Evolutionary conservation across 306 rosid genomes (phyloP).

Genomic region (Gillenia trifoliata): DNA sequence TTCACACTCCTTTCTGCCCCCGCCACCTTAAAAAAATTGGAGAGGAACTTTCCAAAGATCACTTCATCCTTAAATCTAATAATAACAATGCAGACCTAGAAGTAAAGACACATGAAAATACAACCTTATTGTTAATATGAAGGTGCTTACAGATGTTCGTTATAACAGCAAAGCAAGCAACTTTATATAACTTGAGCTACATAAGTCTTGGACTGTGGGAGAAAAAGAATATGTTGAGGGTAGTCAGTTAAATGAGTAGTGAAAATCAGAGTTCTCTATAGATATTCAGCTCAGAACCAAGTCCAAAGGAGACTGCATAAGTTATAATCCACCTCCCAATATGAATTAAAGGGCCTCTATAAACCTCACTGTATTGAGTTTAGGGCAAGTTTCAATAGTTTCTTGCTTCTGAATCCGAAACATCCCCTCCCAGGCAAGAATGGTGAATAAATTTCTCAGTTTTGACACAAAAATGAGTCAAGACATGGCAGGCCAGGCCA

Average conservation of each 20-base stretch:
- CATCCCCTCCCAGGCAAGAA: conserved; percentile 19
- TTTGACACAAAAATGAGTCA: conserved; percentile 11
- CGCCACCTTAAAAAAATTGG: too few species aligned
- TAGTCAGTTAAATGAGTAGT: conserved; percentile 8
- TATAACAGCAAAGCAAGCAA: conserved; percentile 1
- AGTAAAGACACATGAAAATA: not conserved
- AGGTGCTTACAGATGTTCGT: conserved; percentile 5
- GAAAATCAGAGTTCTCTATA: conserved; percentile 26
- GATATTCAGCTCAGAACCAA: conserved; percentile 30
- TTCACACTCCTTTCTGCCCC: too few species aligned
- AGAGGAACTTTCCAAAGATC: not conserved
- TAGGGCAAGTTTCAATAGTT: conserved; percentile 29
- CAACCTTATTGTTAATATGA: not conserved
- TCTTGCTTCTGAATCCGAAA: conserved; percentile 34
- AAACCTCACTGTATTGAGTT: conserved; percentile 24
- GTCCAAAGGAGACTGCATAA: conserved; percentile 25
- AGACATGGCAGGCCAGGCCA: not conserved
- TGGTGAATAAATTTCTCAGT: conserved; percentile 41
- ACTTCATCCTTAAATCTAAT: not conserved
- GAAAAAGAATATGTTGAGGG: conserved; percentile 5
- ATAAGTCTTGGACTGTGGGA: not conserved
- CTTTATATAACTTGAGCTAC: not conserved
- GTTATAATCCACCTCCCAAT: conserved; percentile 30
- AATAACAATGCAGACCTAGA: too few species aligned
- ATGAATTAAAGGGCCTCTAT: conserved; percentile 29